These are phyloP conservation scores for Candida krabiensis DNA, from an alignment of 805 yeast genomes.

Conservation along the genomic window DNA sequence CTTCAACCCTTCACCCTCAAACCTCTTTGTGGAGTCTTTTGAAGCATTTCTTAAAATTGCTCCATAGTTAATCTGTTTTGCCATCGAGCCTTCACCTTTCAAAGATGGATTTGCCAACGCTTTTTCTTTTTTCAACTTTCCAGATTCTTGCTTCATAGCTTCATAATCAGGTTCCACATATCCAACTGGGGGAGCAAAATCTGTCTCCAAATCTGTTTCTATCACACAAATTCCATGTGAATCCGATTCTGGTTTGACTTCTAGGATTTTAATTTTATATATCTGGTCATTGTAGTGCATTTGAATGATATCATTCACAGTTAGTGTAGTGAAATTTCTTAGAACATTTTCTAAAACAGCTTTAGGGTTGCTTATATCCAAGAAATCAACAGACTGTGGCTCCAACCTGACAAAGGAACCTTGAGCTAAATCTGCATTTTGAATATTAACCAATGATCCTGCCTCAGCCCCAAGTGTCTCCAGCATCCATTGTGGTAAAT, in stretches of 20 bases:
- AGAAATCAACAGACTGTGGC: conserved; percentile 91
- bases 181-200: conserved; percentile 98
- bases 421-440: conserved; percentile 75
- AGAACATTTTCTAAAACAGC: conserved; percentile 94
- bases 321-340: conserved; percentile 84
- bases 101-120: conserved; percentile 37
- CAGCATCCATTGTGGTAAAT: conserved; percentile 97
- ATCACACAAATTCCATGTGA: conserved; percentile 83
- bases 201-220: conserved; percentile 95
- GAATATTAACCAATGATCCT: conserved; percentile 77
- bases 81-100: conserved; percentile 66
- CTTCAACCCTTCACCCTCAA: conserved; percentile 66
- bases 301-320: conserved; percentile 82
- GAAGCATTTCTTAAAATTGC: conserved; percentile 49
- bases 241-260: conserved; percentile 74
- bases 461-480: conserved; percentile 67
- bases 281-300: conserved; percentile 77
- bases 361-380: conserved; percentile 93
- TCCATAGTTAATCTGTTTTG: conserved; percentile 66
- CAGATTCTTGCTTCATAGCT: conserved; percentile 40
- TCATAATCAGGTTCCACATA: conserved; percentile 87
- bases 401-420: conserved; percentile 91
- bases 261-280: conserved; percentile 80
- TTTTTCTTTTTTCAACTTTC: conserved; percentile 34
- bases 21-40: conserved; percentile 32